phyloP scores from a whole-genome alignment of 2,329 filamentous ascomycete genomes.

The Xylaria arbuscula region DNA sequence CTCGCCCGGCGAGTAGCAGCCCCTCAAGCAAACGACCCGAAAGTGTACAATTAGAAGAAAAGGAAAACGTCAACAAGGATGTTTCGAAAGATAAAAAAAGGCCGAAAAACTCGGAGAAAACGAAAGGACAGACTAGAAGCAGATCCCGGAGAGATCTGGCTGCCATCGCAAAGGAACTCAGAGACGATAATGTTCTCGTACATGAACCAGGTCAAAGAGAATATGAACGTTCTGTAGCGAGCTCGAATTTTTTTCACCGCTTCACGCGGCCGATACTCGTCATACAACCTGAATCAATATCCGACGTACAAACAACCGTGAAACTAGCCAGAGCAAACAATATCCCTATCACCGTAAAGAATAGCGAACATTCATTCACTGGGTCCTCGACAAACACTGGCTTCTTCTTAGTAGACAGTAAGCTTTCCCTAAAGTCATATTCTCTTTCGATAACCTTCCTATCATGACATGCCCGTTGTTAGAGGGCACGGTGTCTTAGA shows the following conservation, averaged over 20 bases:
- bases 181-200: not conserved
- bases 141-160: not conserved
- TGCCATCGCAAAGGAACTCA: not conserved
- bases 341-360: conserved; percentile 2
- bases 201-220: not conserved
- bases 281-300: not conserved
- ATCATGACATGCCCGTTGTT: not conserved
- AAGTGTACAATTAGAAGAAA: too few relatives aligned
- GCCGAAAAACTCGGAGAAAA: not conserved
- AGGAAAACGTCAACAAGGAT: too few relatives aligned
- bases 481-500: not conserved
- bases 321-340: not conserved
- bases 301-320: not conserved
- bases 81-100: too few relatives aligned
- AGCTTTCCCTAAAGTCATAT: not conserved
- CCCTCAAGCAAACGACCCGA: too few relatives aligned
- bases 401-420: conserved; percentile 49
- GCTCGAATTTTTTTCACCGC: conserved; percentile 23
- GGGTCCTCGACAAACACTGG: conserved; percentile 44
- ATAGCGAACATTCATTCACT: conserved; percentile 11
- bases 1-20: too few relatives aligned
- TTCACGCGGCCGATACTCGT: conserved; percentile 11
- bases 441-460: too few relatives aligned
- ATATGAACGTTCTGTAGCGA: conserved; percentile 17
- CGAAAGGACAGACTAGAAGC: not conserved